Base-by-base conservation (phyloP, 805 yeast genomes). In the Wickerhamomyces bovis region DNA sequence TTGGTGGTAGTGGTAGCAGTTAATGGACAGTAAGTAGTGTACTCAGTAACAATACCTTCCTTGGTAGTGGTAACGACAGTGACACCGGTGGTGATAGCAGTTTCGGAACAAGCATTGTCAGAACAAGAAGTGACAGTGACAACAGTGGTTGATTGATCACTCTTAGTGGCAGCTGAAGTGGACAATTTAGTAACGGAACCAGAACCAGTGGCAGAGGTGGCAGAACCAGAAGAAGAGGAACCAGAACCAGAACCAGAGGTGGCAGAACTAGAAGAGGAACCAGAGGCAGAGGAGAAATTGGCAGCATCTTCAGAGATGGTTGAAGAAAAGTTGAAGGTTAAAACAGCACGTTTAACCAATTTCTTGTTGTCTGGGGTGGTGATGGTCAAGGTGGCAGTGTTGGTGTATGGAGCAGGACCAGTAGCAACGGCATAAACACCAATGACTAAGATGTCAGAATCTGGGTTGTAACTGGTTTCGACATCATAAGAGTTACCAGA, bases 21-120 rank as follows among this genome's bases (percentile, higher is more conserved):
- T 31, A 51, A 44, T 52, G 62, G 53, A 40, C 62, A 57, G 53
- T 61, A 51, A 39, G 59, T 53, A 21, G 60, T 51, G 55, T 51
- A 50, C 12, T 23, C 46, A 39, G 60, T 52, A 15, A 44, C 54
- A 5, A 38, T 48, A 42, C 55, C 56, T 13, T 12, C 39, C 18
- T 57, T 50, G 38, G 74, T 69, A 39, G 48, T 52, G 40, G 65
- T 63, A 39, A 65, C 64, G 22, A 47, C 55, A 23, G 60, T 53
- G 44, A 53, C 55, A 44, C 62, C 56, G 44, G 71, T 67, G 45
- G 65, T 53, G 23, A 48, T 54, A 28, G 55, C 38, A 19, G 45
- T 26, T 38, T 44, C 47, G 13, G 55, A 41, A 25, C 61, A 57
- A 13, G 39, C 45, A 26, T 53, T 41, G 26, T 44, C 47, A 3